Conservation (phyloP, 1,284 basidiomycete species). For the Pascua guehoae region DNA sequence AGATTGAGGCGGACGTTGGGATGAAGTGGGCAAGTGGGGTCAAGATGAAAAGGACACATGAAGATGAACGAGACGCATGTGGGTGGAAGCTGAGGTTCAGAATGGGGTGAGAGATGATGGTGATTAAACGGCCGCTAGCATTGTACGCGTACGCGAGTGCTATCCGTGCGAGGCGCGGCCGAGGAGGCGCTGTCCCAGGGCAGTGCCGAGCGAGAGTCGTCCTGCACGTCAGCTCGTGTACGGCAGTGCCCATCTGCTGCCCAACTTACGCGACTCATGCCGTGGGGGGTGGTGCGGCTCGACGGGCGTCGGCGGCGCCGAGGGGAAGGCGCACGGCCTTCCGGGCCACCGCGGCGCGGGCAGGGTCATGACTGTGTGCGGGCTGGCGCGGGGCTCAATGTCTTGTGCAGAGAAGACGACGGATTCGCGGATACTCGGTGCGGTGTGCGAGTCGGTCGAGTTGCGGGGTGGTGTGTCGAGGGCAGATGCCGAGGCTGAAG, state of each 20-base stretch:
- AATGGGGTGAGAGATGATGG: no score
- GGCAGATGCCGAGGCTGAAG: background rate
- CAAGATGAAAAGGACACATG: no score
- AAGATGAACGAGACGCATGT: no score
- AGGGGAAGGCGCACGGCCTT: constrained; percentile 16
- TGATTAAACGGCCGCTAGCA: no score
- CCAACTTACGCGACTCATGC: no score
- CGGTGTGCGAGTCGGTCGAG: constrained; percentile 2
- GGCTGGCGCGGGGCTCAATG: constrained; percentile 1
- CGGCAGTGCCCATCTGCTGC: no score
- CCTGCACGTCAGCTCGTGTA: no score
- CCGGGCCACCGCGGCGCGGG: constrained; percentile 11
- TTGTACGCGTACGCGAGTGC: no score
- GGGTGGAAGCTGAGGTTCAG: no score
- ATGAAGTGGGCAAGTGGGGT: background rate
- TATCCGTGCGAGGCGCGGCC: no score
- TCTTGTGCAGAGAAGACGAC: constrained; percentile 21
- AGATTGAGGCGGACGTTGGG: background rate
- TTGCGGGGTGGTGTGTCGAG: constrained; percentile 7
- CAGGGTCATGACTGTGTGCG: constrained; percentile 3
- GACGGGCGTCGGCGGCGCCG: background rate
- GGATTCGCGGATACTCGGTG: constrained; percentile 18
- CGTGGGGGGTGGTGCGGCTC: background rate
- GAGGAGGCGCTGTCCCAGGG: no score
- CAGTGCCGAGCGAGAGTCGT: no score